phyloP scores from a whole-genome alignment of 192 early-diverging fungal genomes.

The Allomyces javanicus region DNA sequence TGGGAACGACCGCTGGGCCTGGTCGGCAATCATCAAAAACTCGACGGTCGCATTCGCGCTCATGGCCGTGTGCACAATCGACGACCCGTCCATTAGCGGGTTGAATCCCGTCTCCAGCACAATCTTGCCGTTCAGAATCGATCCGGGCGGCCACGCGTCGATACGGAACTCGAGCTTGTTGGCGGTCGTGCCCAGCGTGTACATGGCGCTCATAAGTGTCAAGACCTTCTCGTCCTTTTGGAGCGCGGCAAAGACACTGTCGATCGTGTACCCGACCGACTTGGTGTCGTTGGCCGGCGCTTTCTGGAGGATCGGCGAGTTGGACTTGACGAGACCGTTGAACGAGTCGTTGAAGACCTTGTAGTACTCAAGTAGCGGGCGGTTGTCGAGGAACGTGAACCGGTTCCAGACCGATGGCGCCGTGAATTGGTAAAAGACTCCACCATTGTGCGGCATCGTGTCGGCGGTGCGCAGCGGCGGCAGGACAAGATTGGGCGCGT shows the following conservation, averaged over 20 bases:
- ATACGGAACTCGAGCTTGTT: not conserved
- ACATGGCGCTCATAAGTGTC: not conserved
- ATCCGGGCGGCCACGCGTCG: not conserved
- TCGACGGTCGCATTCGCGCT: not conserved
- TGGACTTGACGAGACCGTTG: not conserved
- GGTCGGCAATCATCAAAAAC: not conserved
- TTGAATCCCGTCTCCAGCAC: not conserved
- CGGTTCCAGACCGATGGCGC: not conserved
- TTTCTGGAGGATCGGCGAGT: not conserved
- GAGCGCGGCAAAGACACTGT: not conserved
- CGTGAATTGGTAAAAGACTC: not conserved
- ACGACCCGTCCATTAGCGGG: not conserved
- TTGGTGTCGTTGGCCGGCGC: not conserved
- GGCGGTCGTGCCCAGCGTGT: not conserved
- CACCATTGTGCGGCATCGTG: not conserved
- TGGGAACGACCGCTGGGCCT: not conserved
- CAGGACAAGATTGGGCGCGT: not conserved
- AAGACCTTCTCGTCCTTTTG: not conserved
- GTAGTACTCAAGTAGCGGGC: not conserved
- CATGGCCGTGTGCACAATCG: not conserved
- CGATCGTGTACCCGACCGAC: not conserved
- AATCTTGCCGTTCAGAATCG: not conserved
- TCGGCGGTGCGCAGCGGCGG: not conserved
- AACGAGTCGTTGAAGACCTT: not conserved
- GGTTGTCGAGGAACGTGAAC: not conserved